These are phyloP conservation scores for Porpolomopsis calyptriformis DNA, from an alignment of 768 basidiomycete genomes.

Conservation along the genomic window DNA sequence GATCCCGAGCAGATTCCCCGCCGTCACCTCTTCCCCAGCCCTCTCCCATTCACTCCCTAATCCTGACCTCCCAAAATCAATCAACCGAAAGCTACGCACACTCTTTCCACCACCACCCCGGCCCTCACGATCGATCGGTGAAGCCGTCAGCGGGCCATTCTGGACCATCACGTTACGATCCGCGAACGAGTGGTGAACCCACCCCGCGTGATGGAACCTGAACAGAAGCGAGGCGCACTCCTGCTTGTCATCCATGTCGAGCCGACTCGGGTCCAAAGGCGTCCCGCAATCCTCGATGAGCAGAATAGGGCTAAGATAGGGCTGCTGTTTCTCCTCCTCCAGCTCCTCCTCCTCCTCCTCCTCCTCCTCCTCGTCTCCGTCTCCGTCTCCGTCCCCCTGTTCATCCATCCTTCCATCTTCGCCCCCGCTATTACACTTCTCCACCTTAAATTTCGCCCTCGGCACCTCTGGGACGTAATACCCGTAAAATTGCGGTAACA, in stretches of 20 bases:
- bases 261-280: conserved; percentile 15
- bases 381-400: too few species aligned
- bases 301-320: conserved; percentile 28
- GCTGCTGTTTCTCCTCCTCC: conserved; percentile 1
- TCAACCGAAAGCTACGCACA: conserved; percentile 28
- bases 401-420: too few species aligned
- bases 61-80: conserved; percentile 28
- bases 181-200: conserved; percentile 28
- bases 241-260: conserved; percentile 31
- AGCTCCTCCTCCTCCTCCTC: too few species aligned
- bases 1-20: not conserved
- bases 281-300: conserved; percentile 34
- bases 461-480: conserved; percentile 34
- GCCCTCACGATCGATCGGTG: conserved; percentile 12
- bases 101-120: conserved; percentile 3
- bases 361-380: too few species aligned
- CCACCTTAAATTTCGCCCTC: too few species aligned
- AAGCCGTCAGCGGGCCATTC: conserved; percentile 21
- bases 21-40: not conserved
- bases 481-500: conserved; percentile 58
- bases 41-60: not conserved
- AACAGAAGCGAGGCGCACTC: conserved; percentile 32
- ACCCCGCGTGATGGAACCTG: conserved; percentile 27
- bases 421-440: too few species aligned
- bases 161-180: conserved; percentile 30